phyloP scores from a whole-genome alignment of 306 rosid species.

The Senna siamea region DNA sequence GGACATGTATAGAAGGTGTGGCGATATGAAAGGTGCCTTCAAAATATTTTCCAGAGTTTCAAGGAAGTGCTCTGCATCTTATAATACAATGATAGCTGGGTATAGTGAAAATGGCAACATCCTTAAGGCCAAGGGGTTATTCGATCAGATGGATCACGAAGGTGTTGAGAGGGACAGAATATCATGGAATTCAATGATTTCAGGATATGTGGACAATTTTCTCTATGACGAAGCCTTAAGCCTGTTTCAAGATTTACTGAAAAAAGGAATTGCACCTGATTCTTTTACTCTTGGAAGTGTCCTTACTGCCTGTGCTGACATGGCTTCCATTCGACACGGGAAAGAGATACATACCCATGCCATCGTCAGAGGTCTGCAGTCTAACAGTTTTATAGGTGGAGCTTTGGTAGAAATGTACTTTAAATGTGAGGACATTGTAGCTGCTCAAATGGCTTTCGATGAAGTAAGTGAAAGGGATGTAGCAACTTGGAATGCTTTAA shows the following conservation, averaged over 20 bases:
- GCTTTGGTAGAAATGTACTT: conserved; percentile 69
- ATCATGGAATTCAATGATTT: conserved; percentile 65
- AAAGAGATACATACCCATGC: conserved; percentile 58
- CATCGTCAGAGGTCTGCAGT: conserved; percentile 52
- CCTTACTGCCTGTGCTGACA: conserved; percentile 53
- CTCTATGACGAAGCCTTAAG: conserved; percentile 48
- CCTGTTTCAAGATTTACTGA: conserved; percentile 43
- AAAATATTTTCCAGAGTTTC: conserved; percentile 49
- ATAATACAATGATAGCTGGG: conserved; percentile 63
- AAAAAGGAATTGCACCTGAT: conserved; percentile 54
- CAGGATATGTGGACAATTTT: conserved; percentile 50
- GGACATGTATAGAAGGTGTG: conserved; percentile 60
- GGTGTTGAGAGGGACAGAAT: conserved; percentile 42
- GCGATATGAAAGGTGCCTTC: conserved; percentile 50
- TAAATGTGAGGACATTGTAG: conserved; percentile 45
- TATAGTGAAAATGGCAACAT: conserved; percentile 53
- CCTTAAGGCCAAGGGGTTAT: conserved; percentile 53
- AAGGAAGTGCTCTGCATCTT: conserved; percentile 45
- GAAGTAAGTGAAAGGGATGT: conserved; percentile 50
- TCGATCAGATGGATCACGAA: conserved; percentile 48
- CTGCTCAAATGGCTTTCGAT: conserved; percentile 57
- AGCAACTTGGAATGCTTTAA: conserved; percentile 66
- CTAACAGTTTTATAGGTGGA: conserved; percentile 58
- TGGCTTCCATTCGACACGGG: conserved; percentile 45
- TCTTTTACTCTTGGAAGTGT: conserved; percentile 64